Percentiles rank a stretch among this genome's conserved stretches.
These are phyloP conservation scores for Colletotrichum higginsianum DNA, from an alignment of 2,329 filamentous ascomycete species.

Conservation along the genomic window DNA sequence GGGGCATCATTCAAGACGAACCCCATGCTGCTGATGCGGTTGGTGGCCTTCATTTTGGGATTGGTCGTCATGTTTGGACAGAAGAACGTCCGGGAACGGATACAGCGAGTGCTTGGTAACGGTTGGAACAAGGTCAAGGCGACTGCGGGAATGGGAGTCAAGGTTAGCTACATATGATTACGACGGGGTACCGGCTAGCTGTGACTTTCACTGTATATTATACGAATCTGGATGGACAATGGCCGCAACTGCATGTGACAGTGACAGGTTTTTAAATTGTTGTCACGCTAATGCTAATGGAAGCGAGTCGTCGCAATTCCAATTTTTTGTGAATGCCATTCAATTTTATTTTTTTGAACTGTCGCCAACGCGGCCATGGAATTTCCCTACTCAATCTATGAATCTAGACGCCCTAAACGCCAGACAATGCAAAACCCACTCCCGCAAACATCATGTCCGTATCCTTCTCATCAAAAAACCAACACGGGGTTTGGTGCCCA, in stretches of 20 bases:
- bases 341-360: constrained; percentile 21
- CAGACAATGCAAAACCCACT: constrained; percentile 42
- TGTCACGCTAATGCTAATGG: neutral
- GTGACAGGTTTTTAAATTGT: constrained; percentile 7
- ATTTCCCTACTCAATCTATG: constrained; percentile 3
- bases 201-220: constrained; percentile 45
- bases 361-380: neutral
- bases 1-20: constrained; percentile 68
- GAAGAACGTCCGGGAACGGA: constrained; percentile 80
- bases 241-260: constrained; percentile 26
- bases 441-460: constrained; percentile 34
- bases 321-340: constrained; percentile 18
- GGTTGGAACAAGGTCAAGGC: constrained; percentile 86
- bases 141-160: constrained; percentile 96
- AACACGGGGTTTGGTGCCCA: constrained; percentile 52
- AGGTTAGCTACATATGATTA: constrained; percentile 91
- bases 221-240: constrained; percentile 38
- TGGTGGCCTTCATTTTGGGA: constrained; percentile 84
- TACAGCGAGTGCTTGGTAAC: constrained; percentile 77
- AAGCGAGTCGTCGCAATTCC: neutral
- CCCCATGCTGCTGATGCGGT: constrained; percentile 70
- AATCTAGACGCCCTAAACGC: constrained; percentile 45
- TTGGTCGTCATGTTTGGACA: constrained; percentile 83
- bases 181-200: constrained; percentile 33
- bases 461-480: constrained; percentile 32